Evolutionary conservation across 306 rosid genomes (phyloP).

Genomic region (Inga leiocalycina): DNA sequence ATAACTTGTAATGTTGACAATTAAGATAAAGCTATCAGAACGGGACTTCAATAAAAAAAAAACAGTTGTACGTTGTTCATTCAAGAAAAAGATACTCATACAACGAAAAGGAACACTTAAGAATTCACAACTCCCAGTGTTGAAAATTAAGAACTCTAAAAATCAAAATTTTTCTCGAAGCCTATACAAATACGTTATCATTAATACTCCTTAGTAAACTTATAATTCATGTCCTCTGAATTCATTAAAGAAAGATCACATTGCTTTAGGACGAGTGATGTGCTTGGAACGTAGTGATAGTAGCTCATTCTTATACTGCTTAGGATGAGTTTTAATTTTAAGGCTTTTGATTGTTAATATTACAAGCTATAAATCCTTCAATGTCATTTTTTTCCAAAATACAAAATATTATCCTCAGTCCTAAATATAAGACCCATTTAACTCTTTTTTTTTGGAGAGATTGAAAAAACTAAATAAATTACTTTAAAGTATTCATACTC

Average conservation of each 20-base stretch:
- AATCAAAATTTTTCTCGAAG: not conserved
- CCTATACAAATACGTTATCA: not conserved
- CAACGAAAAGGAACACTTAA: not conserved
- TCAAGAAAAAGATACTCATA: not conserved
- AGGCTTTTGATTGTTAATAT: not conserved
- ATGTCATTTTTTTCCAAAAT: not conserved
- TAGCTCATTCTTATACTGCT: not conserved
- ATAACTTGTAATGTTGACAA: not conserved
- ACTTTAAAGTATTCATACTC: too few relatives aligned
- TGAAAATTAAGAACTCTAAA: not conserved
- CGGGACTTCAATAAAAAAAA: conserved; percentile 34
- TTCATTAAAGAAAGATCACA: not conserved
- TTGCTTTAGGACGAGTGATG: not conserved
- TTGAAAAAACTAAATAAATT: too few relatives aligned
- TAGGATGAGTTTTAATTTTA: not conserved
- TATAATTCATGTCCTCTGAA: not conserved
- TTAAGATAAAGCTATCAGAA: not conserved
- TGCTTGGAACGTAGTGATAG: not conserved
- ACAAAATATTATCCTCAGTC: too few relatives aligned
- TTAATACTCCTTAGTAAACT: not conserved
- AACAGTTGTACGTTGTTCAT: conserved; percentile 4
- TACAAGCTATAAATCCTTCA: not conserved
- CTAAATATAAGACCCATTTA: too few relatives aligned
- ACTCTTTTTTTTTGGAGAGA: too few relatives aligned
- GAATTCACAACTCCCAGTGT: not conserved